Conservation (phyloP, 257 asterid genomes). For the Thymus quinquecostatus region DNA sequence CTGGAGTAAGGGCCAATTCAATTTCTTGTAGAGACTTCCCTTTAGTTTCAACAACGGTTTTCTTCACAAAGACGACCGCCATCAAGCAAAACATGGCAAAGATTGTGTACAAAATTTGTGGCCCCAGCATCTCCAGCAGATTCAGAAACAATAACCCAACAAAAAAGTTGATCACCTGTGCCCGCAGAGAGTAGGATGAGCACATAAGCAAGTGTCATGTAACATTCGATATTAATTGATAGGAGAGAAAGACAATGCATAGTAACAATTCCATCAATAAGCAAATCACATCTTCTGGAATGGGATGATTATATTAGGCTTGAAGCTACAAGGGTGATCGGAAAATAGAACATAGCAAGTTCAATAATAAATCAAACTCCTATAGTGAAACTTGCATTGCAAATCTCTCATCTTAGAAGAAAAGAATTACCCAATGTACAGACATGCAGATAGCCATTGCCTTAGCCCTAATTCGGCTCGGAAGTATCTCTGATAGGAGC, state of each 20-base stretch:
- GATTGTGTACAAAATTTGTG: constrained; percentile 63
- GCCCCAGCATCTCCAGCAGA: constrained; percentile 75
- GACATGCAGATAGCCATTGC: constrained; percentile 97
- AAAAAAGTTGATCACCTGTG: constrained; percentile 78
- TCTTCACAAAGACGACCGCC: constrained; percentile 59
- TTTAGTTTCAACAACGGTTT: constrained; percentile 77
- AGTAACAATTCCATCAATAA: not conserved
- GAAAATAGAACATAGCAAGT: not conserved
- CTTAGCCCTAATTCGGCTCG: constrained; percentile 84
- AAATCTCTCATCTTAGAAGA: constrained; percentile 1
- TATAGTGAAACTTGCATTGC: not conserved
- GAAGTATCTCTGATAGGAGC: constrained; percentile 86
- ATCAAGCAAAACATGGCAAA: constrained; percentile 65
- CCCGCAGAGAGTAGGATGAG: not conserved
- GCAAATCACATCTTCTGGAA: not conserved
- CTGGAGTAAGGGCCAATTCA: constrained; percentile 67
- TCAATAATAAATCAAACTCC: not conserved
- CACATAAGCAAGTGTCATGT: not conserved
- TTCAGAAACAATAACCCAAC: constrained; percentile 79
- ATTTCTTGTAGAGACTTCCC: constrained; percentile 91
- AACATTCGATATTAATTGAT: not conserved
- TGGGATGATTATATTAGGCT: not conserved
- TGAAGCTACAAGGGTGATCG: not conserved
- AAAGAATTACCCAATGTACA: constrained; percentile 79
- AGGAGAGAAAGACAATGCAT: not conserved